These are phyloP conservation scores for Sordaria brevicollis DNA, from an alignment of 495 filamentous ascomycete species.

Conservation along the genomic window DNA sequence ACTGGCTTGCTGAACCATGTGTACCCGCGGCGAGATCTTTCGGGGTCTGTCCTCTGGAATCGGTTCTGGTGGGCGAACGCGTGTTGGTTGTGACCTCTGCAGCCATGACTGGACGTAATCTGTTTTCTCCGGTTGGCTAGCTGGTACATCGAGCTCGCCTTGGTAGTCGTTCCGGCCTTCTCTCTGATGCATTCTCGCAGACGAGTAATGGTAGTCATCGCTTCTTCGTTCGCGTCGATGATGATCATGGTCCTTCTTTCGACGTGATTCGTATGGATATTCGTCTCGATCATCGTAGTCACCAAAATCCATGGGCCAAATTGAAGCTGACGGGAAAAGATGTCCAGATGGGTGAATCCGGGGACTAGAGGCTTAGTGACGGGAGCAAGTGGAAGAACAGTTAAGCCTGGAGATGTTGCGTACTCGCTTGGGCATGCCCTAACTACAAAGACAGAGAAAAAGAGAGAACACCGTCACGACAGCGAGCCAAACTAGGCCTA, in stretches of 20 bases:
- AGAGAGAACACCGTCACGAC: background rate
- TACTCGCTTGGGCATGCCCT: background rate
- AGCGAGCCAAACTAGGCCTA: background rate
- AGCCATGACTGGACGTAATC: slow-evolving; percentile 28
- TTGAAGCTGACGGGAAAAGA: background rate
- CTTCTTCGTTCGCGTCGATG: background rate
- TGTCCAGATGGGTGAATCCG: background rate
- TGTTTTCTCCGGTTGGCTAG: background rate
- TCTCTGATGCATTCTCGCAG: background rate
- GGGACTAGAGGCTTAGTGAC: background rate
- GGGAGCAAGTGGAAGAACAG: background rate
- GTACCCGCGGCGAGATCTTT: background rate
- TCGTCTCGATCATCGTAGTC: background rate
- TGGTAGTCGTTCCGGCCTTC: background rate
- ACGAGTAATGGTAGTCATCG: background rate
- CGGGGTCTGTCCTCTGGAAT: slow-evolving; percentile 4
- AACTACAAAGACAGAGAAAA: background rate
- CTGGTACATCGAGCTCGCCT: background rate
- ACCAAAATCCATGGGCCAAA: background rate
- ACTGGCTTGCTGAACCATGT: background rate
- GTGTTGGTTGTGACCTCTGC: slow-evolving; percentile 15
- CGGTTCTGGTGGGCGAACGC: background rate
- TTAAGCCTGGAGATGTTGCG: background rate
- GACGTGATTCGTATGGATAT: background rate
- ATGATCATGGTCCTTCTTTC: background rate